Conservation (phyloP, 208 protist species). For the Leishmania lainsoni region DNA sequence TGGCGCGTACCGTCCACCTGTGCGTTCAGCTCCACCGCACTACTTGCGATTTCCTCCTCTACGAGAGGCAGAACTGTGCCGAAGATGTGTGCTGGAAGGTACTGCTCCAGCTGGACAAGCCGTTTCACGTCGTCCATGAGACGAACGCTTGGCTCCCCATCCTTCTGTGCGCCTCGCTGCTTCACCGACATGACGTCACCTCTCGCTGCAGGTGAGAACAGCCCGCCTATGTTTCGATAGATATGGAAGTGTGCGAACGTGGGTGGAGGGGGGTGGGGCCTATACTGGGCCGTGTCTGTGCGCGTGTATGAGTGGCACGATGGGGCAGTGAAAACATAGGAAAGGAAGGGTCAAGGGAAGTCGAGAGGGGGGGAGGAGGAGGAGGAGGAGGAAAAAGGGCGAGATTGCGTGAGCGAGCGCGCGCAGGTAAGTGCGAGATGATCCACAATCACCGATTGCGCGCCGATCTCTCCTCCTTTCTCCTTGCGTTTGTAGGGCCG, state of each 20-base stretch:
- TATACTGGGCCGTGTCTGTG: too few relatives aligned
- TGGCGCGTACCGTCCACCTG: conserved; percentile 35
- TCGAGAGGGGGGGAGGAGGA: background rate
- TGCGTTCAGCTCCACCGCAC: conserved; percentile 18
- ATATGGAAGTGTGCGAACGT: background rate
- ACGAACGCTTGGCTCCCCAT: background rate
- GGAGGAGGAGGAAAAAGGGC: background rate
- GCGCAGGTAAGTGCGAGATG: background rate
- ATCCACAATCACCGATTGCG: background rate
- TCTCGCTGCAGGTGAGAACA: too few relatives aligned
- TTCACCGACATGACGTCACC: background rate
- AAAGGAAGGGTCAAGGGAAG: background rate
- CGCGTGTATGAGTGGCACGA: background rate
- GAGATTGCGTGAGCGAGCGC: background rate
- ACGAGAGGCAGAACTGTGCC: conserved; percentile 21
- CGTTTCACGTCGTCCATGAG: conserved; percentile 11
- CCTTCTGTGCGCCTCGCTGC: background rate
- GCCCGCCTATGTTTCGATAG: background rate
- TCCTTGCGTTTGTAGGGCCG: background rate
- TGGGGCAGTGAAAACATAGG: too few relatives aligned
- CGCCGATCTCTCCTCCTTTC: background rate
- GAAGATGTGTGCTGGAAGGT: conserved; percentile 15
- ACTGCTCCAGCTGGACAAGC: conserved; percentile 12
- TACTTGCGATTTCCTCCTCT: conserved; percentile 17
- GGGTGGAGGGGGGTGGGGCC: background rate